Evolutionary conservation across 345 rosid genomes (phyloP).

Genomic region (Eucalyptus shirleyi): DNA sequence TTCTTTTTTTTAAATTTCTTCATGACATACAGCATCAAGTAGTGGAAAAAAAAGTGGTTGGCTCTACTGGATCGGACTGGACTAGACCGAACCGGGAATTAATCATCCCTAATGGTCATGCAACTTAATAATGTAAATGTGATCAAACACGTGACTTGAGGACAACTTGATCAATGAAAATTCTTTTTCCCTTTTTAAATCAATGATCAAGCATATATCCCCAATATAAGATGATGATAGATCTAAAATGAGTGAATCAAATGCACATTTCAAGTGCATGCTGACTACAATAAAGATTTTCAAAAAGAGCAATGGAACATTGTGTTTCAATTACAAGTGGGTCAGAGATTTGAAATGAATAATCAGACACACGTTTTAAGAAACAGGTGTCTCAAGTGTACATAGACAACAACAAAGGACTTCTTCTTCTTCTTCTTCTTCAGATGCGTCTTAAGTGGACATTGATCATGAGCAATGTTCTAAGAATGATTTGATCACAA

Average conservation of each 20-base stretch:
- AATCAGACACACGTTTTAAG: no score
- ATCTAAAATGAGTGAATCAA: not conserved
- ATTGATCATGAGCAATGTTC: not conserved
- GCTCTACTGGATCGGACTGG: accelerated
- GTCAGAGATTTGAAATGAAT: not conserved
- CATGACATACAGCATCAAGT: no score
- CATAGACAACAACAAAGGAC: not conserved
- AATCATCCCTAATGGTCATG: not conserved
- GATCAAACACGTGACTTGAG: not conserved
- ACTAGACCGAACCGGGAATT: accelerated
- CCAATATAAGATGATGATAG: not conserved
- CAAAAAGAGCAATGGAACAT: not conserved
- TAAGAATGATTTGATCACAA: not conserved
- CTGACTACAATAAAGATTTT: not conserved
- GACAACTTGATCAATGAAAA: not conserved
- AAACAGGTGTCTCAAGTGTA: no score
- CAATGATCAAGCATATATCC: not conserved
- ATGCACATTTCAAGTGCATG: not conserved
- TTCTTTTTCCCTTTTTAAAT: no score
- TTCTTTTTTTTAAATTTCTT: no score
- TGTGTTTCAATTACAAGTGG: not conserved
- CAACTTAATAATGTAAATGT: not conserved
- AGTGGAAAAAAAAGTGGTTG: no score
- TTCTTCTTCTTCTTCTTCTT: no score
- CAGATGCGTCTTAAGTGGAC: not conserved